phyloP scores from a whole-genome alignment of 2,329 filamentous ascomycete species.

The Cyanodermella asteris region DNA sequence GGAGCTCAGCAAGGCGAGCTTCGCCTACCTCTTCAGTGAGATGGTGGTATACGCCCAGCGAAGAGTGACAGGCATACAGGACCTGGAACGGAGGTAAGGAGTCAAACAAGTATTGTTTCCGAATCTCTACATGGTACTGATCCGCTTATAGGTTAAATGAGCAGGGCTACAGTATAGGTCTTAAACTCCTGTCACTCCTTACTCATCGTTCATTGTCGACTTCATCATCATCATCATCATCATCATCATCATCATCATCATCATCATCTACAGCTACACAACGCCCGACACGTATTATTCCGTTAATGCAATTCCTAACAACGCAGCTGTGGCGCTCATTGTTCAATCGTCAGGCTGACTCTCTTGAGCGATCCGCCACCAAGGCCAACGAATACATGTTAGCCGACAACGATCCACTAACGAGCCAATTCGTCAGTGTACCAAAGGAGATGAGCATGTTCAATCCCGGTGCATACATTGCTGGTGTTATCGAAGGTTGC shows the following conservation, averaged over 20 bases:
- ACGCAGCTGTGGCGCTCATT: slow-evolving; percentile 80
- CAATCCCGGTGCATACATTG: slow-evolving; percentile 89
- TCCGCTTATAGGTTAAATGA: slow-evolving; percentile 46
- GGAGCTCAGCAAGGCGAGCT: slow-evolving; percentile 79
- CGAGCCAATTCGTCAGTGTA: slow-evolving; percentile 82
- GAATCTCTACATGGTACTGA: not conserved
- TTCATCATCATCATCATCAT: slow-evolving; percentile 69
- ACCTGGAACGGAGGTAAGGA: slow-evolving; percentile 66
- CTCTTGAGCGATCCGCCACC: slow-evolving; percentile 68
- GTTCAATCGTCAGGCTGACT: slow-evolving; percentile 75
- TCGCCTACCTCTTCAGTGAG: slow-evolving; percentile 88
- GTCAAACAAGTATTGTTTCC: not conserved
- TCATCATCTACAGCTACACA: no score
- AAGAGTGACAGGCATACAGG: slow-evolving; percentile 75
- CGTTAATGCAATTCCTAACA: slow-evolving; percentile 87
- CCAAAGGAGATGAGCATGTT: slow-evolving; percentile 90
- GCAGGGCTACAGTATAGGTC: slow-evolving; percentile 81
- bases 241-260: slow-evolving; percentile 50
- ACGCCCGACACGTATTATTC: slow-evolving; percentile 73
- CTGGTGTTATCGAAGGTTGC: slow-evolving; percentile 84
- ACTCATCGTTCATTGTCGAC: slow-evolving; percentile 54
- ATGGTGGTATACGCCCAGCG: slow-evolving; percentile 92
- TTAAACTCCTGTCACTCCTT: slow-evolving; percentile 90
- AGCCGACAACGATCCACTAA: slow-evolving; percentile 88
- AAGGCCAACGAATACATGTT: slow-evolving; percentile 98